Conservation (phyloP, 495 filamentous ascomycete species). For the Paragyromitra xinjiangensis region DNA sequence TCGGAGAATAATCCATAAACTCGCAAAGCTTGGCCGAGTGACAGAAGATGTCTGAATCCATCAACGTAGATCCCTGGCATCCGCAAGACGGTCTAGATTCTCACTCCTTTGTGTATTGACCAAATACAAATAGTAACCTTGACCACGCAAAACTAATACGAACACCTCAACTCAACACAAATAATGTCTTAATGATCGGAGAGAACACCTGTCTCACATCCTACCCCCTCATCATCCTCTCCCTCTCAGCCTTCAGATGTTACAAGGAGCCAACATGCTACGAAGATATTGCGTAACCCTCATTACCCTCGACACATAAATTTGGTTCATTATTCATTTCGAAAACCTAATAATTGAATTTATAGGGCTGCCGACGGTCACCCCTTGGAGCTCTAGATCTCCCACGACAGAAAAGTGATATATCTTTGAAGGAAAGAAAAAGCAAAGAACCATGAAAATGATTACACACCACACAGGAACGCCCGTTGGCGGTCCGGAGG, state of each 20-base stretch:
- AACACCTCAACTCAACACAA: background rate
- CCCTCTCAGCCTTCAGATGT: background rate
- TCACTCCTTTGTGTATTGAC: background rate
- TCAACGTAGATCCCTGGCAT: background rate
- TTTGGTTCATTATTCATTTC: background rate
- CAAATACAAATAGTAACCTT: no score
- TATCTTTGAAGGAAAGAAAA: background rate
- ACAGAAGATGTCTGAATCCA: constrained; percentile 2
- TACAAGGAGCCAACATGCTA: background rate
- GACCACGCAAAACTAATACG: background rate
- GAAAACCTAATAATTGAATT: background rate
- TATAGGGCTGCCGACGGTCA: no score
- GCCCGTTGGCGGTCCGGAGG: background rate
- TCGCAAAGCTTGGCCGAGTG: background rate
- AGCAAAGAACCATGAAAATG: background rate
- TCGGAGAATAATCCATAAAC: background rate
- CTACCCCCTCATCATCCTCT: background rate
- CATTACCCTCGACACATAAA: background rate
- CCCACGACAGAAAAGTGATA: no score
- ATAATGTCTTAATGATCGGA: background rate
- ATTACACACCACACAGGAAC: background rate
- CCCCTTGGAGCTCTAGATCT: no score
- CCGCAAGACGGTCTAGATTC: background rate
- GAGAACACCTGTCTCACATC: background rate
- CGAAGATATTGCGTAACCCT: background rate